Evolutionary conservation across 2,329 filamentous ascomycete genomes (phyloP).

Genomic region (Neonectria sp.): DNA sequence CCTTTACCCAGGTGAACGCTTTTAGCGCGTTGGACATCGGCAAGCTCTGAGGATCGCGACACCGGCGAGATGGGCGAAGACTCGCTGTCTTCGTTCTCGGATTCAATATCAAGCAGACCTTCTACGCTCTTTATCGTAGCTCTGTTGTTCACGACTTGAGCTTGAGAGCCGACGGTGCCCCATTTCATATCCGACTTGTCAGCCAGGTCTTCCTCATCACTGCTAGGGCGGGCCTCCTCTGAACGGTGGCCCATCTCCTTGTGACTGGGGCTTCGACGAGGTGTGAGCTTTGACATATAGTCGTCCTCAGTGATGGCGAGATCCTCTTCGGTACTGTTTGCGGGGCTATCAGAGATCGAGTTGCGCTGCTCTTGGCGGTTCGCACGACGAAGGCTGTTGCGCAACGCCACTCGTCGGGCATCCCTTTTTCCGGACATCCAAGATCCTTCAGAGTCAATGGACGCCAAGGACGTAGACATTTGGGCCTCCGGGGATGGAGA

Average conservation of each 20-base stretch:
- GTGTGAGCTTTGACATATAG: constrained; percentile 71
- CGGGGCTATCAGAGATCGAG: constrained; percentile 58
- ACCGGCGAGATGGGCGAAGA: constrained; percentile 47
- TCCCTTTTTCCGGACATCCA: constrained; percentile 88
- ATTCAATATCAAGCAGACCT: constrained; percentile 63
- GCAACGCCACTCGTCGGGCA: constrained; percentile 63
- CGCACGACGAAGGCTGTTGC: constrained; percentile 55
- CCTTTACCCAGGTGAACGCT: constrained; percentile 78
- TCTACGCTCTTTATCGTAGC: constrained; percentile 67
- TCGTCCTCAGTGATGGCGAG: constrained; percentile 77
- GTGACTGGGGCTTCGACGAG: constrained; percentile 44
- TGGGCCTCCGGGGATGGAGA: constrained; percentile 70
- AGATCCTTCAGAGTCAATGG: constrained; percentile 94
- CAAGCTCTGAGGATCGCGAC: constrained; percentile 51
- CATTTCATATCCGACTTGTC: constrained; percentile 64
- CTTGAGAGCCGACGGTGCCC: constrained; percentile 65
- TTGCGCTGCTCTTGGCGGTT: constrained; percentile 48
- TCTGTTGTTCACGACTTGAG: constrained; percentile 75
- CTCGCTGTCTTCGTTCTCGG: constrained; percentile 52
- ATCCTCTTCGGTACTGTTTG: constrained; percentile 73
- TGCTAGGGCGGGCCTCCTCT: constrained; percentile 68
- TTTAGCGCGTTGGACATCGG: constrained; percentile 73
- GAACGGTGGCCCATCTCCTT: constrained; percentile 59
- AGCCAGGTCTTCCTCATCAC: constrained; percentile 69
- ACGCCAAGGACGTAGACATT: constrained; percentile 89